These are phyloP conservation scores for Acer saccharum DNA, from an alignment of 345 rosid species.

Conservation along the genomic window DNA sequence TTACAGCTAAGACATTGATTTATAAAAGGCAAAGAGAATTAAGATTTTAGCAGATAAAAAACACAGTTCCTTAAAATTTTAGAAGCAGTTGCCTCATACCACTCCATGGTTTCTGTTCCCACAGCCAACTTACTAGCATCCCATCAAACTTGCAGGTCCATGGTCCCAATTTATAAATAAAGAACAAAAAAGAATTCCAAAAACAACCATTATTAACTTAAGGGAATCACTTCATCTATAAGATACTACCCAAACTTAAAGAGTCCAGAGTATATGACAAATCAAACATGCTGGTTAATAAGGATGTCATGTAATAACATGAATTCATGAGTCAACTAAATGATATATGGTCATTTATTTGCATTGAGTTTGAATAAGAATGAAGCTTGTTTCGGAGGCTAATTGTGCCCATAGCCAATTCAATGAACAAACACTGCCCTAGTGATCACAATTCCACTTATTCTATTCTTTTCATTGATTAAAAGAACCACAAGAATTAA, in stretches of 20 bases:
- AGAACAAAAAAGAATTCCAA: too few species aligned
- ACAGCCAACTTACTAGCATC: background rate
- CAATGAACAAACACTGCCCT: background rate
- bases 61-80: background rate
- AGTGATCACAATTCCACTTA: background rate
- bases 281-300: background rate
- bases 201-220: too few species aligned
- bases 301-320: background rate
- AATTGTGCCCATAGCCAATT: slow-evolving; percentile 5
- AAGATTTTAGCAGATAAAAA: background rate
- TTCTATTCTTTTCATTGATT: background rate
- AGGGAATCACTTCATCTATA: background rate
- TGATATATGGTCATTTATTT: background rate
- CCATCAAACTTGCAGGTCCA: background rate
- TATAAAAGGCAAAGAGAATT: background rate
- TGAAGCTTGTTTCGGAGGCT: background rate
- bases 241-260: background rate
- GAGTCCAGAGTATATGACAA: background rate
- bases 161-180: background rate
- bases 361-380: background rate
- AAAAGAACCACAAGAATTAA: background rate
- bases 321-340: background rate
- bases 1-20: background rate
- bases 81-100: background rate
- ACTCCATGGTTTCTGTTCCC: background rate